These are phyloP conservation scores for Botryotinia convoluta DNA, from an alignment of 2,329 filamentous ascomycete genomes.

Conservation along the genomic window DNA sequence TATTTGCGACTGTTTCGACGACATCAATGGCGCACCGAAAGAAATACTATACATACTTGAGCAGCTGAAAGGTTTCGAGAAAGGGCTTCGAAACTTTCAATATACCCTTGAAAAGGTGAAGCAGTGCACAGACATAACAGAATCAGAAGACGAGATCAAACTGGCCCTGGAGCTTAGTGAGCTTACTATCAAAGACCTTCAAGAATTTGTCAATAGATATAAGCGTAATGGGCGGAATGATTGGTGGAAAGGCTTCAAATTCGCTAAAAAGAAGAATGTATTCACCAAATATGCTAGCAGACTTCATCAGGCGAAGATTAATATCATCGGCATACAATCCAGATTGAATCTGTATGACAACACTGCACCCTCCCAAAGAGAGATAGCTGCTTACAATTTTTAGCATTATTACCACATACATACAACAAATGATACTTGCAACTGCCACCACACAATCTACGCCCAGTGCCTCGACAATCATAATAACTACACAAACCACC, in stretches of 20 bases:
- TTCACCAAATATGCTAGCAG: background rate
- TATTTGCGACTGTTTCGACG: background rate
- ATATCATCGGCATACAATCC: background rate
- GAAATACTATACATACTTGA: background rate
- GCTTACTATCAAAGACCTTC: background rate
- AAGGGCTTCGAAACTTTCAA: background rate
- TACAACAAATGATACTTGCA: background rate
- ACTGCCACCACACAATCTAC: no score
- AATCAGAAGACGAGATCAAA: background rate
- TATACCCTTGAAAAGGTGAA: background rate
- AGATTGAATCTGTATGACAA: background rate
- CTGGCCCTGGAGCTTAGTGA: background rate
- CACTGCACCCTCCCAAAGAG: background rate
- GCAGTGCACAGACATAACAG: background rate
- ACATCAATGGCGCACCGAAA: background rate
- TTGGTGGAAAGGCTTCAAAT: background rate
- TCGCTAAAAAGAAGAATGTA: background rate
- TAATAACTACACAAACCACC: no score
- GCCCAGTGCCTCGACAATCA: no score
- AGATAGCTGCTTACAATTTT: background rate
- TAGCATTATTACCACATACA: background rate
- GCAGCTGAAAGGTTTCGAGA: background rate
- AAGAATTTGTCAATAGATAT: background rate
- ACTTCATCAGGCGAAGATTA: background rate
- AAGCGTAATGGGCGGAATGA: background rate